Conservation (phyloP, 192 early-diverging fungal genomes). For the Diversispora eburnea region DNA sequence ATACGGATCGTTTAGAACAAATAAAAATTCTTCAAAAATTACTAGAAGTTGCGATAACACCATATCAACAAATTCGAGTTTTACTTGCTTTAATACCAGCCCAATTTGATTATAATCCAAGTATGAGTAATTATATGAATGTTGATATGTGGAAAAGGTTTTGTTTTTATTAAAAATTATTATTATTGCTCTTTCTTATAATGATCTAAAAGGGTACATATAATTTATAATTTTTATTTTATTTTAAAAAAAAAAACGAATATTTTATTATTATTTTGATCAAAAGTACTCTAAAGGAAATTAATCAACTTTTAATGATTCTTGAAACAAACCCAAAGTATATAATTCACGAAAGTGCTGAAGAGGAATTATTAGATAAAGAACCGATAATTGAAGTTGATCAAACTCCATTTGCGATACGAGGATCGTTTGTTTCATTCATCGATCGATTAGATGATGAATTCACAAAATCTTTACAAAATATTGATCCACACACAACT, state of each 20-base stretch:
- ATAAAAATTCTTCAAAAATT: conserved; percentile 67
- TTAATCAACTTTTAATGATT: conserved; percentile 74
- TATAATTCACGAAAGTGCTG: conserved; percentile 65
- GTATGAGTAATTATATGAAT: conserved; percentile 65
- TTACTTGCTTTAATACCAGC: conserved; percentile 83
- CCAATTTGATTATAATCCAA: conserved; percentile 78
- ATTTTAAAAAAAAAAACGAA: not conserved
- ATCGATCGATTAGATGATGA: conserved; percentile 97
- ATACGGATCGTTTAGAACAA: conserved; percentile 80
- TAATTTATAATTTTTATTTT: not conserved
- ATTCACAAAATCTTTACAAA: conserved; percentile 92
- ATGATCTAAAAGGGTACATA: not conserved
- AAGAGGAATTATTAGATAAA: conserved; percentile 61
- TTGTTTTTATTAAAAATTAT: no score
- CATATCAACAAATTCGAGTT: conserved; percentile 80
- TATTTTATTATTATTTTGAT: not conserved
- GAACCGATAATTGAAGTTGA: conserved; percentile 53
- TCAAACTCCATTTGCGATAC: conserved; percentile 53
- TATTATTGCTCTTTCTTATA: no score
- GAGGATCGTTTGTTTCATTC: conserved; percentile 81
- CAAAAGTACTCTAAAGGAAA: conserved; percentile 52
- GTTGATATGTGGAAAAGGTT: conserved; percentile 76
- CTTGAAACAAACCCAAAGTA: conserved; percentile 75
- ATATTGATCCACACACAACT: conserved; percentile 94
- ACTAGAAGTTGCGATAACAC: conserved; percentile 55